Evolutionary conservation across 176 grass and related monocot species (phyloP).

Genomic region (Aegilops sharonensis): DNA sequence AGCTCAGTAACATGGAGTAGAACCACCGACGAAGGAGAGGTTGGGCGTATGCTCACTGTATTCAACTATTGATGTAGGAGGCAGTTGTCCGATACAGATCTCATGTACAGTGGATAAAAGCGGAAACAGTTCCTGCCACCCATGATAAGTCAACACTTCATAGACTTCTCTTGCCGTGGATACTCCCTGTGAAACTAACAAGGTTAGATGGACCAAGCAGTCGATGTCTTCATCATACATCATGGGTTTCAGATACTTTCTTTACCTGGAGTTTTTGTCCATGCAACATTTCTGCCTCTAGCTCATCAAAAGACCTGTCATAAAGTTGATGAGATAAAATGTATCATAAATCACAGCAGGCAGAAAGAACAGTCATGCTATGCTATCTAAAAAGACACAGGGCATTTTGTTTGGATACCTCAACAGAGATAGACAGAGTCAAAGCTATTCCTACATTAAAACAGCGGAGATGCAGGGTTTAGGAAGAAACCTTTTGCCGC

Average conservation of each 20-base stretch:
- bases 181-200: constrained; percentile 58
- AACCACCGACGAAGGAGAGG: constrained; percentile 43
- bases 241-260: background rate
- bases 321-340: constrained; percentile 21
- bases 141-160: constrained; percentile 70
- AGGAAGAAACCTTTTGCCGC: constrained; percentile 73
- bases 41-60: constrained; percentile 68
- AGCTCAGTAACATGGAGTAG: constrained; percentile 51
- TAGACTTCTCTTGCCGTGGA: constrained; percentile 88
- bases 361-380: background rate
- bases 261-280: constrained; percentile 94
- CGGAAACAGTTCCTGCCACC: constrained; percentile 78
- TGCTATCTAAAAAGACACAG: background rate
- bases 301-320: constrained; percentile 77
- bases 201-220: background rate
- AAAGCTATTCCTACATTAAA: background rate
- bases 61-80: constrained; percentile 84
- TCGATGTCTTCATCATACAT: background rate
- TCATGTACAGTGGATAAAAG: constrained; percentile 78
- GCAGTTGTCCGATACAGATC: constrained; percentile 74
- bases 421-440: background rate
- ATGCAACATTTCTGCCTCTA: constrained; percentile 84
- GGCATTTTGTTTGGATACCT: background rate
- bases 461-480: background rate
- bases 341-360: background rate